Base-by-base conservation (phyloP, 164 flowering plant genomes). In the Protea cynaroides region DNA sequence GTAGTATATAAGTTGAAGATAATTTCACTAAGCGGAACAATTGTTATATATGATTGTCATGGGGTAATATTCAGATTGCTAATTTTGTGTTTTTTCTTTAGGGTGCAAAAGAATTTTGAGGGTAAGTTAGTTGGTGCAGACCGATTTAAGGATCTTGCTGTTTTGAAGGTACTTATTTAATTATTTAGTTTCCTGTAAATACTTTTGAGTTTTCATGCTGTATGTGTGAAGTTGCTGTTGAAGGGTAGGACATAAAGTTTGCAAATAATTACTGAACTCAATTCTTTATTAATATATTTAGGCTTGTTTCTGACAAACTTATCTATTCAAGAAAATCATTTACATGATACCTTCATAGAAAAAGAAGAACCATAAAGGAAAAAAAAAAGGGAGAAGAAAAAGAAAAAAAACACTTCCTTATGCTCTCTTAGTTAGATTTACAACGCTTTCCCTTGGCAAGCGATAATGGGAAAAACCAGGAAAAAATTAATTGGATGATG, bases 111-210 rank as follows among this genome's bases (percentile, higher is more conserved):
- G 83, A 90, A 80, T 73, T 93, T 86, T 74, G 98, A 90, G 77
- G 98, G 94, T 19, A 88, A 65, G 65, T 69, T 93, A 73, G 54
- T 93, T 67, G 98, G 98, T 65, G 98, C 98, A 56, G 97, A 90
- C 69, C 97, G 98, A 59, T 72, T 84, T n/a, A 93, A 90, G 80
- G 97, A 93, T 73, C 92, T 93, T 62, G 97, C 94, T 75, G 92
- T 93, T 37, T 71, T 90, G 75, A 89, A 90, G 96, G 98, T 90
- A 36, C 17, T 68, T 52, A 4, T 56, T 22, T n/a, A n/a, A n/a
- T 29, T 29, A 29, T 29, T 29, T 29, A 29, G 34, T 29, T 12
- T 29, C 2, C 29, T 23, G 8, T 1, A 50, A 19, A 56, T 13
- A 25, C 24, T n/a, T 69, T 17, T 17, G 0, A 10, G 22, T 50